These are phyloP conservation scores for Rhododendron molle DNA, from an alignment of 148 eudicot species.

Conservation along the genomic window DNA sequence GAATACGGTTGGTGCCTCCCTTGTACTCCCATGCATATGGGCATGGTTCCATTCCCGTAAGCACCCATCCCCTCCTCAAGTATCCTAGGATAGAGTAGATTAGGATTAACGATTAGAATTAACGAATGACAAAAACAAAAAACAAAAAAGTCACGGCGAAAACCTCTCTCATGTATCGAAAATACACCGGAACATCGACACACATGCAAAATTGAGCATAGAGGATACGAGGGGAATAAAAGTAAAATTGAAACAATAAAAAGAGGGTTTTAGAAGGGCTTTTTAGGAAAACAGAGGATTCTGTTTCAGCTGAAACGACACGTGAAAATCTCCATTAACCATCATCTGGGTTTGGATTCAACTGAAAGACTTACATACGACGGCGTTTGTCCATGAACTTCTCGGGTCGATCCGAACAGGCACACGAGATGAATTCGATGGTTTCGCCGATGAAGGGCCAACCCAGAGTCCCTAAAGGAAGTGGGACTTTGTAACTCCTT, in stretches of 20 bases:
- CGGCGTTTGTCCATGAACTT: conserved; percentile 85
- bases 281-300: background rate
- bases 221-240: background rate
- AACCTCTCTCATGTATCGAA: background rate
- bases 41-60: too few relatives aligned
- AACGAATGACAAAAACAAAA: too few relatives aligned
- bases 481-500: background rate
- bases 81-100: too few relatives aligned
- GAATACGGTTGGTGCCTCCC: too few relatives aligned
- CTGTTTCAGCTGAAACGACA: background rate
- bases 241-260: background rate
- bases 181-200: background rate
- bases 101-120: too few relatives aligned
- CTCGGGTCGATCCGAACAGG: conserved; percentile 72
- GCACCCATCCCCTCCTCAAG: too few relatives aligned
- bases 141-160: background rate
- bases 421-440: conserved; percentile 77
- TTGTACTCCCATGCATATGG: too few relatives aligned
- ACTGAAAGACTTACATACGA: conserved; percentile 42
- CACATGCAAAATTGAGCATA: background rate
- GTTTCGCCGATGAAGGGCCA: conserved; percentile 92
- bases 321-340: background rate
- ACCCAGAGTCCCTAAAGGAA: conserved; percentile 65
- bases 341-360: background rate
- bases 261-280: background rate